phyloP scores from a whole-genome alignment of 2,329 filamentous ascomycete species.

The Nigrospora sphaerica region DNA sequence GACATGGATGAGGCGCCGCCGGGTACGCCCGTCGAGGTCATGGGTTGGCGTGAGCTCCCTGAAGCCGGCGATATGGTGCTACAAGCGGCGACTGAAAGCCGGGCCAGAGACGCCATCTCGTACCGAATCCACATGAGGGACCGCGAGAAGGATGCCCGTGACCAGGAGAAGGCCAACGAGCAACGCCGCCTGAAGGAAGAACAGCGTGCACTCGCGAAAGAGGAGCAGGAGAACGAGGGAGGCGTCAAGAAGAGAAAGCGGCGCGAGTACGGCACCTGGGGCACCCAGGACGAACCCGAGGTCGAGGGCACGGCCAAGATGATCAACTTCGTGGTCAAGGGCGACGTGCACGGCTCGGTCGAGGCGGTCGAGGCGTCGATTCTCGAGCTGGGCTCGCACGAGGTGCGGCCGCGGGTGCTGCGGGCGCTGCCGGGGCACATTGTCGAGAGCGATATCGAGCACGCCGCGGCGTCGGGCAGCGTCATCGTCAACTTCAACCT shows the following conservation, averaged over 20 bases:
- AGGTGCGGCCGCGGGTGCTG: constrained; percentile 72
- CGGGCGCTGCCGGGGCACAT: constrained; percentile 72
- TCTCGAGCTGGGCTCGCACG: constrained; percentile 72
- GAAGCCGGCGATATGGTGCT: constrained; percentile 81
- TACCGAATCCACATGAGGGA: constrained; percentile 69
- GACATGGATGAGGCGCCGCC: constrained; percentile 69
- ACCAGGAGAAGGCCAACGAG: constrained; percentile 70
- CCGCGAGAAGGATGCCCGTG: constrained; percentile 67
- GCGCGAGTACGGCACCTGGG: constrained; percentile 18
- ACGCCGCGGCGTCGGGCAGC: constrained; percentile 70
- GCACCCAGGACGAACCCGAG: constrained; percentile 20
- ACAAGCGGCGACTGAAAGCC: constrained; percentile 71
- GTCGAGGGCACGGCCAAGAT: constrained; percentile 38
- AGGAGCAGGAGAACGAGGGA: constrained; percentile 26
- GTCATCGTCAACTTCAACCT: constrained; percentile 85
- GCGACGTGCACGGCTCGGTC: constrained; percentile 87
- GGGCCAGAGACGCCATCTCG: constrained; percentile 69
- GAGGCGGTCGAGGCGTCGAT: constrained; percentile 82
- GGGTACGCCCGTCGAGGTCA: constrained; percentile 83
- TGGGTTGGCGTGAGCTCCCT: constrained; percentile 85
- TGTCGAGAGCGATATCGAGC: constrained; percentile 81
- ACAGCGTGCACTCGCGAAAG: constrained; percentile 51
- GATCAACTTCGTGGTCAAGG: constrained; percentile 83
- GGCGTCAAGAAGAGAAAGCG: constrained; percentile 7
- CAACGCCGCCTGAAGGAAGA: constrained; percentile 49